Percentiles rank a stretch among this genome's conserved stretches.
These are phyloP conservation scores for Yamadazyma mexicana DNA, from an alignment of 1,139 yeast species.

Conservation along the genomic window DNA sequence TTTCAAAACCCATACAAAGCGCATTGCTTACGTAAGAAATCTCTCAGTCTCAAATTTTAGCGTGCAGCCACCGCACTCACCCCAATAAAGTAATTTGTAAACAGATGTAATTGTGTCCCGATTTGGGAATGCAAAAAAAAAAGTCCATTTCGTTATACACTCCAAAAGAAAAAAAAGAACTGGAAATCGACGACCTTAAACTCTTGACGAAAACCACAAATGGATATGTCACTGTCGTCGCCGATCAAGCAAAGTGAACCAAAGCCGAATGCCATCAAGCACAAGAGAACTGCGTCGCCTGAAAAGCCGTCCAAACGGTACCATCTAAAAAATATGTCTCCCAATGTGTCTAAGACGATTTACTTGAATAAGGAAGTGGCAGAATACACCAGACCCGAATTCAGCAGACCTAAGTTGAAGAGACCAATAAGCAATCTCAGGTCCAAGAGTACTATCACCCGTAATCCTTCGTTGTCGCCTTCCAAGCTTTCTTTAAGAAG, in stretches of 20 bases:
- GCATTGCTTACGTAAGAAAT: too few species aligned
- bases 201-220: background rate
- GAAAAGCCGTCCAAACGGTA: conserved; percentile 28
- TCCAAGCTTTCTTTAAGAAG: conserved; percentile 28
- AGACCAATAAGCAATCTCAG: conserved; percentile 18
- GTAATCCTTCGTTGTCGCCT: conserved; percentile 16
- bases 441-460: conserved; percentile 13
- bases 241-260: background rate
- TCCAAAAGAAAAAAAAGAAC: background rate
- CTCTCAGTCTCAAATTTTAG: too few species aligned
- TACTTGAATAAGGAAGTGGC: conserved; percentile 19
- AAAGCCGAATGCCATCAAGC: background rate
- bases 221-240: conserved; percentile 1
- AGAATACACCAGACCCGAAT: conserved; percentile 16
- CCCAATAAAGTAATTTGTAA: background rate
- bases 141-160: background rate
- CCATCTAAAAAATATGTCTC: conserved; percentile 42
- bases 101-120: conserved; percentile 1
- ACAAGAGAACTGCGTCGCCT: background rate
- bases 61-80: conserved; percentile 1
- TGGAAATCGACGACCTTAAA: background rate
- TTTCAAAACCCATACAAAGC: too few species aligned
- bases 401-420: conserved; percentile 18
- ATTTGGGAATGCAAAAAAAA: background rate
- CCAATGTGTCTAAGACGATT: conserved; percentile 37